phyloP scores from a whole-genome alignment of 495 filamentous ascomycete species.

The Cercophora scortea region DNA sequence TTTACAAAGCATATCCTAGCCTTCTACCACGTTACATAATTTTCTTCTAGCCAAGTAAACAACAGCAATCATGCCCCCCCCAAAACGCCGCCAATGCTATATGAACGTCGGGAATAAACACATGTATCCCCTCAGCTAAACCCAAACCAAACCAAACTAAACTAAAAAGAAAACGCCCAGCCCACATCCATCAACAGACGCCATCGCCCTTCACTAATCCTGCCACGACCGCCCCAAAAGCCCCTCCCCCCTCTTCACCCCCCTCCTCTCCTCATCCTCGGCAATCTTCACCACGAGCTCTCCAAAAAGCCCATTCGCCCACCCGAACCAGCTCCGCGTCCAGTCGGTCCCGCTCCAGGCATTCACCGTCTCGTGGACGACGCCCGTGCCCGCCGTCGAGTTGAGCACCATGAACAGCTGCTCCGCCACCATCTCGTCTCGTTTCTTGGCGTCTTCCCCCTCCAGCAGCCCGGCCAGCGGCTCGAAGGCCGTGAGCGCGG shows the following conservation, averaged over 20 bases:
- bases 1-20: too few relatives aligned
- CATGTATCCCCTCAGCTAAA: neutral
- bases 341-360: constrained; percentile 43
- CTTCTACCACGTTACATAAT: too few relatives aligned
- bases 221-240: constrained; percentile 23
- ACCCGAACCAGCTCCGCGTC: constrained; percentile 61
- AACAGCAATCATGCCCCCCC: too few relatives aligned
- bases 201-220: constrained; percentile 4
- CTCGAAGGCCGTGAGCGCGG: constrained; percentile 33
- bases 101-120: too few relatives aligned
- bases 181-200: too few relatives aligned
- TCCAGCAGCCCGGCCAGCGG: constrained; percentile 38
- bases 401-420: constrained; percentile 36
- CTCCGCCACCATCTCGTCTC: constrained; percentile 15
- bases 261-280: constrained; percentile 19
- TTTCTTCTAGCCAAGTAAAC: too few relatives aligned
- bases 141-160: neutral
- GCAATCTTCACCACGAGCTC: constrained; percentile 47
- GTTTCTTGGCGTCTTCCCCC: constrained; percentile 14
- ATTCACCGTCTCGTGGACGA: constrained; percentile 56
- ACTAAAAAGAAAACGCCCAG: too few relatives aligned
- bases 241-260: constrained; percentile 9
- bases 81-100: too few relatives aligned
- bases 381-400: constrained; percentile 47
- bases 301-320: constrained; percentile 63